Evolutionary conservation across 2,329 filamentous ascomycete genomes (phyloP).

Genomic region (Fusarium fracticaudum): DNA sequence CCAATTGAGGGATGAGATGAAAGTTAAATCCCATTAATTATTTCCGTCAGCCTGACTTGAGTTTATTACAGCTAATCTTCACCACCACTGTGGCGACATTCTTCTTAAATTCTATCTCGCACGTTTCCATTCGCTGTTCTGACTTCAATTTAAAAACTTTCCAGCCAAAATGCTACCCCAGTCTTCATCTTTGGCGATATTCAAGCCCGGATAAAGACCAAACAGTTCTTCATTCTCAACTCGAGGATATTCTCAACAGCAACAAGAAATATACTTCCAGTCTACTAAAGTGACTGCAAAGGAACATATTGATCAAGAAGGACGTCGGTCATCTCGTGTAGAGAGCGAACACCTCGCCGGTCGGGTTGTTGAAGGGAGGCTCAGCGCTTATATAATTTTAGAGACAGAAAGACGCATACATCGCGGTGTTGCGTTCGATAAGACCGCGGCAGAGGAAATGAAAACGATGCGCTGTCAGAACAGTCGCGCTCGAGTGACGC

Average conservation of each 20-base stretch:
- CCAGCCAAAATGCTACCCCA: neutral
- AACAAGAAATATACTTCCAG: fast-evolving
- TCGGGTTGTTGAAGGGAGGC: too few species aligned
- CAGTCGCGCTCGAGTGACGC: neutral
- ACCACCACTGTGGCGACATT: neutral
- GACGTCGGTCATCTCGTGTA: too few species aligned
- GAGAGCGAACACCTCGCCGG: too few species aligned
- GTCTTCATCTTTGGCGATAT: neutral
- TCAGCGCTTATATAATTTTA: too few species aligned
- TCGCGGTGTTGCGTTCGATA: too few species aligned
- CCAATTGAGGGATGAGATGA: neutral
- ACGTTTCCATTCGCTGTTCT: too few species aligned
- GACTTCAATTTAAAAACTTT: neutral
- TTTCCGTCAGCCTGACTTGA: neutral
- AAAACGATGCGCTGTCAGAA: neutral
- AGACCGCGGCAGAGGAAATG: neutral
- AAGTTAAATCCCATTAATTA: neutral
- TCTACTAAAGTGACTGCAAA: fast-evolving
- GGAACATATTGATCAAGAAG: too few species aligned
- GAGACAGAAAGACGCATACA: too few species aligned
- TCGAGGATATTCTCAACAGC: too few species aligned
- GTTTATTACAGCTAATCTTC: neutral
- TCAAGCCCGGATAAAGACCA: too few species aligned
- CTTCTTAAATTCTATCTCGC: too few species aligned
- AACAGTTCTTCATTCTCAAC: too few species aligned